Conservation (phyloP, 208 protist genomes). For the Eutreptiella sp. region DNA sequence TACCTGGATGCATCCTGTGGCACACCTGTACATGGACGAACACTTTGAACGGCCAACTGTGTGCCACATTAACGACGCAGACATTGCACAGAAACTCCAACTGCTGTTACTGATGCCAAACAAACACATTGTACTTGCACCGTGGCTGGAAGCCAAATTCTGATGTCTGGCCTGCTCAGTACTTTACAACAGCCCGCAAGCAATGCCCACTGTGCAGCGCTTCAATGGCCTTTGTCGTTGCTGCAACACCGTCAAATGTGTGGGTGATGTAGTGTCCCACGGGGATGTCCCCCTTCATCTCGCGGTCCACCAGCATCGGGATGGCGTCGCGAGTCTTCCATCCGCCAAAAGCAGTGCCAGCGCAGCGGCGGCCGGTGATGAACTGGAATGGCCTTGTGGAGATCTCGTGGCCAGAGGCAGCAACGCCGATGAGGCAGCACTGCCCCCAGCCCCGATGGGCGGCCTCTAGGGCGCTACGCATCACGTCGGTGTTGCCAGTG, state of each 20-base stretch:
- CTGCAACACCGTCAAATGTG: constrained; percentile 31
- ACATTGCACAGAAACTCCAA: too few species aligned
- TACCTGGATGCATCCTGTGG: too few species aligned
- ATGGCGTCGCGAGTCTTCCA: constrained; percentile 47
- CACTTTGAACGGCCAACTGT: too few species aligned
- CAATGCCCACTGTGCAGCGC: constrained; percentile 25
- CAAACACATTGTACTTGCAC: too few species aligned
- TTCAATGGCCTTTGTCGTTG: constrained; percentile 43
- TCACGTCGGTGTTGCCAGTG: constrained; percentile 57
- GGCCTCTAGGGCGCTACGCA: constrained; percentile 42
- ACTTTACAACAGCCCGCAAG: constrained; percentile 25
- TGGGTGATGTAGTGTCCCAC: constrained; percentile 56
- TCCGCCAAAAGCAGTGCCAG: constrained; percentile 72
- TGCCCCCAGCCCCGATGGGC: constrained; percentile 72
- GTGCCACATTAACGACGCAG: too few species aligned
- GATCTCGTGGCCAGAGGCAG: constrained; percentile 48
- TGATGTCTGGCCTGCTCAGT: too few species aligned
- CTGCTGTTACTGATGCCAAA: too few species aligned
- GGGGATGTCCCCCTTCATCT: constrained; percentile 48
- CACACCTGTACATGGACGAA: too few species aligned
- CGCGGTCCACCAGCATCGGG: constrained; percentile 47
- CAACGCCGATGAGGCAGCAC: constrained; percentile 64
- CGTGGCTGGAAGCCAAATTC: too few species aligned
- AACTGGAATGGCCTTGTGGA: constrained; percentile 71
- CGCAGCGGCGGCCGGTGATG: constrained; percentile 65